A percentile compares a stretch with the other conserved stretches of the same genome.
Evolutionary conservation across 257 asterid species (phyloP).

Genomic region (Euphrasia confusa): DNA sequence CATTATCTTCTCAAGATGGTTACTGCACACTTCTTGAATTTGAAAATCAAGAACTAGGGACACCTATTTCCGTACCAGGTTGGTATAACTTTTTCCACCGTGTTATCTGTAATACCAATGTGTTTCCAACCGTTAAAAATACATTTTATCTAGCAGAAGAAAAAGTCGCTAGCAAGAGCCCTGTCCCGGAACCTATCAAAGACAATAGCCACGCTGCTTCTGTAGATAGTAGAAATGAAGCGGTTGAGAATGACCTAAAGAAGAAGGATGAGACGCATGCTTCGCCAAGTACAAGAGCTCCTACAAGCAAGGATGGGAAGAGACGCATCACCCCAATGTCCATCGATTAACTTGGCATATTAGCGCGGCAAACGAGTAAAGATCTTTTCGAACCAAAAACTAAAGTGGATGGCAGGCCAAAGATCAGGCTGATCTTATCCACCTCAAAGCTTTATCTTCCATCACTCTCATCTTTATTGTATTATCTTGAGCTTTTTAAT

Average conservation of each 20-base stretch:
- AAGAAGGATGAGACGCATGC: slow-evolving; percentile 36
- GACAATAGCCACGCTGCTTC: slow-evolving; percentile 14
- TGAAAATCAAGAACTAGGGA: slow-evolving; percentile 76
- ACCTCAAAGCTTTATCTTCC: not conserved
- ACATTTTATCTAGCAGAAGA: slow-evolving; percentile 34
- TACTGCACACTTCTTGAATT: slow-evolving; percentile 96
- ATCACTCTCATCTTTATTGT: not conserved
- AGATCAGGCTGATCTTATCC: not conserved
- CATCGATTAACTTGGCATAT: slow-evolving; percentile 36
- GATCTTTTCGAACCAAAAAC: too few species aligned
- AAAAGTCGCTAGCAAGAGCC: slow-evolving; percentile 23
- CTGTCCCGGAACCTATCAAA: slow-evolving; percentile 20
- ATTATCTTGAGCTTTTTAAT: too few species aligned
- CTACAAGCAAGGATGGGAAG: slow-evolving; percentile 49
- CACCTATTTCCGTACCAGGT: slow-evolving; percentile 54
- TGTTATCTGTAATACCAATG: slow-evolving; percentile 5
- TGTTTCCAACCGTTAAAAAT: slow-evolving; percentile 14
- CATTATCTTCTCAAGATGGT: slow-evolving; percentile 89
- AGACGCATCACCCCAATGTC: slow-evolving; percentile 84
- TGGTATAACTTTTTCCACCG: slow-evolving; percentile 16
- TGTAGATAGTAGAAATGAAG: slow-evolving; percentile 31
- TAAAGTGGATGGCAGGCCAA: too few species aligned
- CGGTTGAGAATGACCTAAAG: slow-evolving; percentile 21
- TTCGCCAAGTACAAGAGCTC: slow-evolving; percentile 28
- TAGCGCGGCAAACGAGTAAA: too few species aligned